Conservation (phyloP, 805 yeast species). For the Naumovozyma baii region DNA sequence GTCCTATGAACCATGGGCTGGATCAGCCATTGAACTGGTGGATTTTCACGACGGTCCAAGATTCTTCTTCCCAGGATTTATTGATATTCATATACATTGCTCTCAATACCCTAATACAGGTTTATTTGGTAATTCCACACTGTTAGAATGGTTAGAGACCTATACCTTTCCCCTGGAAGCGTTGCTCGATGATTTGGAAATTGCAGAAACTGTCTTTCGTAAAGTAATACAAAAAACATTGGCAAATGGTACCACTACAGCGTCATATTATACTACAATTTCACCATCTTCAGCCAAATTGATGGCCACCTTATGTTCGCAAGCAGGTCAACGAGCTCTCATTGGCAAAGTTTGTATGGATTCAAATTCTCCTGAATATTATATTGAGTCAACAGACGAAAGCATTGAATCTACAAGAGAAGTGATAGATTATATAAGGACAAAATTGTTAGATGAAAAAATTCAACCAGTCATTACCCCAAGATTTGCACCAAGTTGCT, state of each 20-base stretch:
- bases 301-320: constrained; percentile 61
- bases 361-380: constrained; percentile 64
- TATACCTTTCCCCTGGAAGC: constrained; percentile 89
- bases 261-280: constrained; percentile 84
- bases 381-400: constrained; percentile 48
- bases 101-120: constrained; percentile 78
- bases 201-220: constrained; percentile 55
- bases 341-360: constrained; percentile 96
- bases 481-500: constrained; percentile 85
- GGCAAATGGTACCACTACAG: constrained; percentile 79
- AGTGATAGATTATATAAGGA: constrained; percentile 47
- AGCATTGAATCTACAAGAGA: constrained; percentile 44
- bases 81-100: constrained; percentile 79
- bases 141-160: constrained; percentile 78
- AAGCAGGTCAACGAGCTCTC: constrained; percentile 74
- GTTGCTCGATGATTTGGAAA: constrained; percentile 41
- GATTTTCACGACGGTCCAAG: constrained; percentile 12
- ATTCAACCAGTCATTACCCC: constrained; percentile 81
- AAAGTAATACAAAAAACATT: constrained; percentile 64
- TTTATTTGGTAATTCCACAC: constrained; percentile 73
- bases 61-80: constrained; percentile 75
- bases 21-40: constrained; percentile 21
- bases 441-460: constrained; percentile 42
- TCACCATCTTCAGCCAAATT: constrained; percentile 67
- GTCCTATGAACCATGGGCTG: constrained; percentile 10